Evolutionary conservation across 2,329 filamentous ascomycete species (phyloP).

Genomic region (Zymoseptoria tritici): DNA sequence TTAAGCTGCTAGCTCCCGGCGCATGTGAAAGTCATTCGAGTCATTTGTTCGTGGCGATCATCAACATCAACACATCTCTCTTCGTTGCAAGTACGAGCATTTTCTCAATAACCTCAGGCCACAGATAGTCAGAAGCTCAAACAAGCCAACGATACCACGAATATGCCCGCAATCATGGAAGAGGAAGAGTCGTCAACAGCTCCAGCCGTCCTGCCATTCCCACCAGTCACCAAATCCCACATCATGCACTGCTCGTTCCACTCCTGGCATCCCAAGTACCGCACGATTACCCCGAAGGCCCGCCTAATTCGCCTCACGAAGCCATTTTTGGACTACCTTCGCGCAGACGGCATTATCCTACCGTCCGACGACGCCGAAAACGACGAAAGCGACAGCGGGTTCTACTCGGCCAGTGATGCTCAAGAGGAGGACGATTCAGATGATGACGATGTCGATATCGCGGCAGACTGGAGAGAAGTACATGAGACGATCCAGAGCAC

Average conservation of each 20-base stretch:
- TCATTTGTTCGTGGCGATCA: neutral
- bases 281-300: constrained; percentile 74
- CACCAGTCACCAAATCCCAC: constrained; percentile 74
- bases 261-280: constrained; percentile 82
- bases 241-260: constrained; percentile 94
- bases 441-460: constrained; percentile 56
- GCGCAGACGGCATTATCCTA: constrained; percentile 85
- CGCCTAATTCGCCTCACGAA: constrained; percentile 69
- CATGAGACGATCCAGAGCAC: constrained; percentile 69
- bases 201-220: constrained; percentile 55
- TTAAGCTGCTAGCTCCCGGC: neutral
- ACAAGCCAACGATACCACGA: neutral
- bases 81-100: neutral
- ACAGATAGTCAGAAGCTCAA: too few species aligned
- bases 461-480: constrained; percentile 56
- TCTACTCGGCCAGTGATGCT: constrained; percentile 32
- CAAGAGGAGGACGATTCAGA: constrained; percentile 44
- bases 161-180: constrained; percentile 16
- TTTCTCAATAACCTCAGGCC: too few species aligned
- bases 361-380: constrained; percentile 54
- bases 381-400: constrained; percentile 46
- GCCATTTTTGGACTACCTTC: constrained; percentile 77
- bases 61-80: neutral
- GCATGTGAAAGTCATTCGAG: neutral
- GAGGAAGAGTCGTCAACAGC: neutral